These are phyloP conservation scores for Akanthomyces dipterigenus DNA, from an alignment of 2,329 filamentous ascomycete species.

Conservation along the genomic window DNA sequence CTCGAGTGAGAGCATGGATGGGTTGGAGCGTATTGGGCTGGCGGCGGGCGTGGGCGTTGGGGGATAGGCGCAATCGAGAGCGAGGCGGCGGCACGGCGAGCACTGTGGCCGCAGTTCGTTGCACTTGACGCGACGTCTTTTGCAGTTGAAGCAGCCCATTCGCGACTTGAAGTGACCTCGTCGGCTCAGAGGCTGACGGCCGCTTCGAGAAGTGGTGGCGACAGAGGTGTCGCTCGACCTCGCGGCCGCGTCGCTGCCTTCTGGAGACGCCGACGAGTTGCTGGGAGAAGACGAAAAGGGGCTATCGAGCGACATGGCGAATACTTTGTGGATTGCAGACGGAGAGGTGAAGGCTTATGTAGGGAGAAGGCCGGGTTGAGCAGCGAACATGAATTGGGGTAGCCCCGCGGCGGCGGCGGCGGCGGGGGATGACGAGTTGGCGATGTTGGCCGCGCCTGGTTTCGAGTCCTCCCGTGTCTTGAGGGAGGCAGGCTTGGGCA, in stretches of 20 bases:
- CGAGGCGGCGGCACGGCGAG: slow-evolving; percentile 27
- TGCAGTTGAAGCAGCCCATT: slow-evolving; percentile 28
- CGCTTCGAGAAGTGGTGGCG: neutral
- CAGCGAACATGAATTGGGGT: neutral
- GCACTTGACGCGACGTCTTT: slow-evolving; percentile 26
- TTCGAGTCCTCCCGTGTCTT: neutral
- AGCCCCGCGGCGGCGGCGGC: slow-evolving; percentile 3
- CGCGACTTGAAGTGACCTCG: slow-evolving; percentile 24
- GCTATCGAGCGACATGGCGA: neutral
- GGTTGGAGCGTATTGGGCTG: slow-evolving; percentile 9
- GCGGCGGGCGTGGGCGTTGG: slow-evolving; percentile 4
- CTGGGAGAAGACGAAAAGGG: neutral
- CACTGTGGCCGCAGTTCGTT: slow-evolving; percentile 24
- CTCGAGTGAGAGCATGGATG: slow-evolving; percentile 28
- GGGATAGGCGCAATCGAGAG: slow-evolving; percentile 28
- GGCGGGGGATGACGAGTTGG: slow-evolving; percentile 1
- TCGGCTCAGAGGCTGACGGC: slow-evolving; percentile 14
- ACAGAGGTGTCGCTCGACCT: neutral
- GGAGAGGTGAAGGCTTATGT: neutral
- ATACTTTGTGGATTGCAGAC: neutral
- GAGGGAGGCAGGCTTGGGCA: neutral
- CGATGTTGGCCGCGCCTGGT: neutral
- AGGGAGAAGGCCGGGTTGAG: neutral
- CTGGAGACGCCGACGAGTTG: slow-evolving; percentile 1
- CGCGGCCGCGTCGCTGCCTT: neutral